Percentiles rank a stretch among this genome's conserved stretches.
phyloP scores from a whole-genome alignment of 768 basidiomycete genomes.

The Lactarius evosmus region DNA sequence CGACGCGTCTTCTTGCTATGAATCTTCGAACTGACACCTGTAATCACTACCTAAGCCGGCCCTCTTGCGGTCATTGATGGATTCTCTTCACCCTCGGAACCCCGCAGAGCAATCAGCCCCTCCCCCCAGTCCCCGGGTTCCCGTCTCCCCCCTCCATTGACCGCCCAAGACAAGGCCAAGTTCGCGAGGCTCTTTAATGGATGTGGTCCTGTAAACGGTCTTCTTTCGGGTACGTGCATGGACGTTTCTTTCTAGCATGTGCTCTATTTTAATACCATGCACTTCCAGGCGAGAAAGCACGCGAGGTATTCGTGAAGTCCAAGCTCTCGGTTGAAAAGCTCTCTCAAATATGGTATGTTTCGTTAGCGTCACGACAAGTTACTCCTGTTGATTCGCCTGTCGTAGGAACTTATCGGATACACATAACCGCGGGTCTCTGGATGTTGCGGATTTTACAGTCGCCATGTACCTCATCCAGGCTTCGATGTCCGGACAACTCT shows the following conservation, averaged over 20 bases:
- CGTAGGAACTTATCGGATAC: slow-evolving; percentile 92
- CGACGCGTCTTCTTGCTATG: slow-evolving; percentile 6
- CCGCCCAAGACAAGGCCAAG: slow-evolving; percentile 78
- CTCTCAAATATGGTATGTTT: slow-evolving; percentile 82
- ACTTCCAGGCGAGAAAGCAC: slow-evolving; percentile 73
- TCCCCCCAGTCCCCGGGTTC: slow-evolving; percentile 57
- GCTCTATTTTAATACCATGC: background rate
- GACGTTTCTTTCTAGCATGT: background rate
- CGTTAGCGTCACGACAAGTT: background rate
- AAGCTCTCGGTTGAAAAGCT: slow-evolving; percentile 83
- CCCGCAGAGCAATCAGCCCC: slow-evolving; percentile 49
- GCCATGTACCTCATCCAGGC: slow-evolving; percentile 96
- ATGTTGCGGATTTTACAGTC: slow-evolving; percentile 88
- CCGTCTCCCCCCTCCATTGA: slow-evolving; percentile 58
- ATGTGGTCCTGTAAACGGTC: slow-evolving; percentile 67
- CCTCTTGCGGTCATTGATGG: slow-evolving; percentile 81
- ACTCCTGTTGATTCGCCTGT: slow-evolving; percentile 3
- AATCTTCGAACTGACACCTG: slow-evolving; percentile 26
- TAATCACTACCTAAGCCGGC: slow-evolving; percentile 54
- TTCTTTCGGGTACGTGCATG: slow-evolving; percentile 62
- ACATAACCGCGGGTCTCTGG: slow-evolving; percentile 83
- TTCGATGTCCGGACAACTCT: slow-evolving; percentile 76
- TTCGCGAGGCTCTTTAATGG: slow-evolving; percentile 76
- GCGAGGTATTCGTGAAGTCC: slow-evolving; percentile 88
- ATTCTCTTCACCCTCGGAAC: slow-evolving; percentile 47